These are phyloP conservation scores for Scheffersomyces cryptocercus DNA, from an alignment of 1,139 yeast genomes.

Conservation along the genomic window DNA sequence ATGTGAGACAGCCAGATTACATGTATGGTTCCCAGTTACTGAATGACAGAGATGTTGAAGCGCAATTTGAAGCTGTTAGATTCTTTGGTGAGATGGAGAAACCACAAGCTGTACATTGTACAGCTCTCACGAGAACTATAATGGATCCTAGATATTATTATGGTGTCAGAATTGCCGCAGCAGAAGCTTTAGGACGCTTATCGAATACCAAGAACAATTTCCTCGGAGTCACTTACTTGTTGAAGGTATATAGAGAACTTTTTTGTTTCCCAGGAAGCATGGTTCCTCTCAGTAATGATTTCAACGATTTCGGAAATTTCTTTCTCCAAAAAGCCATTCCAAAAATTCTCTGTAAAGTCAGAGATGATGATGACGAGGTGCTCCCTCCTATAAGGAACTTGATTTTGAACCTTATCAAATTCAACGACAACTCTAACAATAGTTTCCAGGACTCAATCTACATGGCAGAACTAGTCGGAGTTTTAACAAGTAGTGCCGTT, in stretches of 20 bases:
- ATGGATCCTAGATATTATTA: constrained; percentile 85
- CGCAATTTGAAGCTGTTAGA: constrained; percentile 81
- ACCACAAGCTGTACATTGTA: constrained; percentile 68
- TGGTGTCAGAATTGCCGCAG: constrained; percentile 89
- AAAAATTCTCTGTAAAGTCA: constrained; percentile 56
- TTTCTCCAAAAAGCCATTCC: constrained; percentile 74
- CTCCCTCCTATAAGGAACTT: constrained; percentile 66
- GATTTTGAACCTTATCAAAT: constrained; percentile 70
- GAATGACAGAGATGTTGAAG: constrained; percentile 95
- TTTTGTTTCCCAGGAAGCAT: constrained; percentile 70
- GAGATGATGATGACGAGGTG: constrained; percentile 64
- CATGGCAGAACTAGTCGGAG: constrained; percentile 55
- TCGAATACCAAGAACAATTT: constrained; percentile 63
- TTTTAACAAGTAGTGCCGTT: constrained; percentile 47
- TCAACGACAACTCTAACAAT: constrained; percentile 84
- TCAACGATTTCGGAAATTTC: constrained; percentile 65
- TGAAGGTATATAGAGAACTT: constrained; percentile 65
- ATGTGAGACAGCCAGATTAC: constrained; percentile 88
- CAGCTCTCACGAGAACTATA: constrained; percentile 74
- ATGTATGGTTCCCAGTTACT: constrained; percentile 94
- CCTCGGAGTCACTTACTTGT: constrained; percentile 72
- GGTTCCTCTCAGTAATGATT: constrained; percentile 80
- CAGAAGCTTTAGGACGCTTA: constrained; percentile 67
- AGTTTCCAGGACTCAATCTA: constrained; percentile 74
- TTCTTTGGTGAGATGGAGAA: constrained; percentile 65